phyloP scores from a whole-genome alignment of 495 filamentous ascomycete species.

The Talaromyces thailandensis region DNA sequence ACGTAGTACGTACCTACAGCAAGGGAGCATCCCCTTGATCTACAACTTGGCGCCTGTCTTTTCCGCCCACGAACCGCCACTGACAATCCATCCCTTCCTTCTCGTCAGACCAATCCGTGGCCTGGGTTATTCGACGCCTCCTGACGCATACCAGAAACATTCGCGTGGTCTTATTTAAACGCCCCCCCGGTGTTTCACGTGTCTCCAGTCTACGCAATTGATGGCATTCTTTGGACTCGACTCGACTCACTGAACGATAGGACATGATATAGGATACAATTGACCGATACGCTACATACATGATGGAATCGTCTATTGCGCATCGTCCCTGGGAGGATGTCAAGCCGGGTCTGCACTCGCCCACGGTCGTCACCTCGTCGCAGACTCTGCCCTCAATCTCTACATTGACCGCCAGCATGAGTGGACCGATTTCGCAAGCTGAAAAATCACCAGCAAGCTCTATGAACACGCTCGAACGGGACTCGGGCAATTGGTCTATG shows the following conservation, averaged over 20 bases:
- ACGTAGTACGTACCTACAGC: background rate
- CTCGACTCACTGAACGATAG: background rate
- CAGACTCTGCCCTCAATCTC: constrained; percentile 42
- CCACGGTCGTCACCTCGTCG: constrained; percentile 14
- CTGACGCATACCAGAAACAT: background rate
- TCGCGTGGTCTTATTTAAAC: constrained; percentile 2
- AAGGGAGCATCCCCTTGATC: constrained; percentile 3
- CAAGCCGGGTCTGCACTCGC: constrained; percentile 25
- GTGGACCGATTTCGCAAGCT: constrained; percentile 14
- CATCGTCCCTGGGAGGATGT: constrained; percentile 36
- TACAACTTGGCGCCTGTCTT: background rate
- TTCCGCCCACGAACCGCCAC: constrained; percentile 5
- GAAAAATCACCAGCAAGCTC: constrained; percentile 39
- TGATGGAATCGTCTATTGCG: constrained; percentile 32
- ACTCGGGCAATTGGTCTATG: constrained; percentile 45
- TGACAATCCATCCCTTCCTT: constrained; percentile 3
- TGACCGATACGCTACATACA: background rate
- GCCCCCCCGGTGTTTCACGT: background rate
- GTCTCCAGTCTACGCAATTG: background rate
- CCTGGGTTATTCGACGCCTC: background rate
- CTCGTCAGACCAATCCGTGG: background rate
- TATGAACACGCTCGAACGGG: constrained; percentile 40
- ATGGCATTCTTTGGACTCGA: background rate
- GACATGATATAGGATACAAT: background rate
- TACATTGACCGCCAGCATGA: constrained; percentile 37